A percentile compares a stretch with the other conserved stretches of the same genome.
phyloP scores from a whole-genome alignment of 352 stramenopile genomes.

The Chrysophaeum taylorii region DNA sequence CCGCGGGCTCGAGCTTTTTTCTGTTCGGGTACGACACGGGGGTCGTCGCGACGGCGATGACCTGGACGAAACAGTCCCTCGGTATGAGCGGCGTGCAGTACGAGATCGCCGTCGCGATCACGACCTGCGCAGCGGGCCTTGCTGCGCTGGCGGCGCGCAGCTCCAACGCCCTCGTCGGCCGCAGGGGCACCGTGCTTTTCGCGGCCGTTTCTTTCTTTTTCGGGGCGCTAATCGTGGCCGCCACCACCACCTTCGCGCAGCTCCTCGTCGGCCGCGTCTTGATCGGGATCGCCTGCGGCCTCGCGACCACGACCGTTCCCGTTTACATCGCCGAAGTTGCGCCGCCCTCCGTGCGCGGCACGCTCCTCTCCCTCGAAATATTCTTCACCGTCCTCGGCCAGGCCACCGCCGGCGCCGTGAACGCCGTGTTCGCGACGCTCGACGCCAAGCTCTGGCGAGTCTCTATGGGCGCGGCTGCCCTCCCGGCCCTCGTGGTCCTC shows the following conservation, averaged over 20 bases:
- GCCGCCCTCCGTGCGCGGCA: constrained; percentile 42
- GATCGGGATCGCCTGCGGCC: constrained; percentile 53
- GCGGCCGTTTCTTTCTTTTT: constrained; percentile 17
- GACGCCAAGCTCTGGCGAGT: constrained; percentile 43
- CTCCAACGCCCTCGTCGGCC: neutral
- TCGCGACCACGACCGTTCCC: constrained; percentile 52
- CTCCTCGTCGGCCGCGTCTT: constrained; percentile 37
- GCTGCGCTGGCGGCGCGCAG: neutral
- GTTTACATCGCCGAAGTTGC: constrained; percentile 59
- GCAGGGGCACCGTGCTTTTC: constrained; percentile 5
- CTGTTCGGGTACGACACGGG: constrained; percentile 52
- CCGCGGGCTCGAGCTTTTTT: constrained; percentile 46
- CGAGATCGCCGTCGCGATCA: constrained; percentile 43
- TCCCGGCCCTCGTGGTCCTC: constrained; percentile 38
- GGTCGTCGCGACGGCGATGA: constrained; percentile 40
- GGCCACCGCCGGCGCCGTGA: constrained; percentile 47
- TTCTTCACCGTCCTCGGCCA: constrained; percentile 60
- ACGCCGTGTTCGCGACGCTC: constrained; percentile 39
- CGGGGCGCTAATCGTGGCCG: constrained; percentile 20
- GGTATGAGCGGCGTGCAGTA: constrained; percentile 30
- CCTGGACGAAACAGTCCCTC: constrained; percentile 35
- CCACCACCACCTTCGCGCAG: constrained; percentile 6
- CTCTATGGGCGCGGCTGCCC: constrained; percentile 43
- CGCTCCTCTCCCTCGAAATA: constrained; percentile 58
- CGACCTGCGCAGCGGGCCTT: constrained; percentile 39